Conservation (phyloP, 371 early-diverging fungal species). For the Mortierella sp. region DNA sequence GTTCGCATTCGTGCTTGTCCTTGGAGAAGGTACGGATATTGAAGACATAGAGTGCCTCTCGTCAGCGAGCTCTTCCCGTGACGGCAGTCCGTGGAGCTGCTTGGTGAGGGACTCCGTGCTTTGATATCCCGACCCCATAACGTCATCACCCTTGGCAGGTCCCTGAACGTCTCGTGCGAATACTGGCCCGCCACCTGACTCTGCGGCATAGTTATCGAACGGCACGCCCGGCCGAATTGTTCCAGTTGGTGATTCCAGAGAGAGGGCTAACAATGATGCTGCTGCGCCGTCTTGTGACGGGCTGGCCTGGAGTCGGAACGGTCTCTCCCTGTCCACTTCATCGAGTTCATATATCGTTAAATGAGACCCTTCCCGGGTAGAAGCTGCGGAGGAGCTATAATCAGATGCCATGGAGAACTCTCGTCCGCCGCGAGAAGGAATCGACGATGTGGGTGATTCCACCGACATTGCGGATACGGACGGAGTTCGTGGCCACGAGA, state of each 20-base stretch:
- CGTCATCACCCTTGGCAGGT: too few species aligned
- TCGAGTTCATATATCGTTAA: slow-evolving; percentile 11
- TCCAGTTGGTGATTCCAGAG: slow-evolving; percentile 30
- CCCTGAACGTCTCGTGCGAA: too few species aligned
- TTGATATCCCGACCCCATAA: not conserved
- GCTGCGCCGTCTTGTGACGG: slow-evolving; percentile 33
- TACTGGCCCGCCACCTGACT: not conserved
- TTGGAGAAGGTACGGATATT: slow-evolving; percentile 15
- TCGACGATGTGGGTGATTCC: slow-evolving; percentile 5
- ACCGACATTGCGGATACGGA: slow-evolving; percentile 6
- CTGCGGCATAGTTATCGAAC: not conserved
- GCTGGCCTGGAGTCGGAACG: not conserved
- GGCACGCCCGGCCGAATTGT: not conserved
- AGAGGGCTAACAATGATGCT: slow-evolving; percentile 20
- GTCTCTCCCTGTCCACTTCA: slow-evolving; percentile 5
- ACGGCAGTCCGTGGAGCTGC: not conserved
- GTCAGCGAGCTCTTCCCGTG: slow-evolving; percentile 1
- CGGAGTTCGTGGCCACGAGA: slow-evolving; percentile 7
- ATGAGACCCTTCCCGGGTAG: slow-evolving; percentile 30
- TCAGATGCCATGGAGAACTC: slow-evolving; percentile 32
- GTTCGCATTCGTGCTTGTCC: not conserved
- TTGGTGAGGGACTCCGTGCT: not conserved
- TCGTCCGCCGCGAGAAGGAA: slow-evolving; percentile 2
- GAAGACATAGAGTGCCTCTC: slow-evolving; percentile 19
- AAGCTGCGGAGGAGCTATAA: slow-evolving; percentile 19